Conservation (phyloP, 2,329 filamentous ascomycete species). For the Emericellopsis atlantica region DNA sequence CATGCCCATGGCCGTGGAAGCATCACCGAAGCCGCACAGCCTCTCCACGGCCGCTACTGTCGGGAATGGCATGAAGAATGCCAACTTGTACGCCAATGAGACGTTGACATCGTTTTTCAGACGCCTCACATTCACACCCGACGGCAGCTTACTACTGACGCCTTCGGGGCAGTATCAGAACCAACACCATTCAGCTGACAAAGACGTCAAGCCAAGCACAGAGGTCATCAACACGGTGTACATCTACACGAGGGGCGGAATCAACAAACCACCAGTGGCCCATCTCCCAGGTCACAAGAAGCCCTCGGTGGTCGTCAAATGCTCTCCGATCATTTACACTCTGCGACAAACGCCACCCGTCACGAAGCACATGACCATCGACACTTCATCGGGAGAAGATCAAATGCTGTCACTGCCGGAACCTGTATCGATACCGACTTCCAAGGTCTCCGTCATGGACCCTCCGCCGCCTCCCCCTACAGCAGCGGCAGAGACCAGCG, state of each 20-base stretch:
- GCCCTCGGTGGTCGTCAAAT: conserved; percentile 88
- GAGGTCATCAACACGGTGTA: conserved; percentile 96
- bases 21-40: conserved; percentile 67
- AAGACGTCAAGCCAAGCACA: conserved; percentile 61
- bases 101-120: conserved; percentile 96
- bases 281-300: conserved; percentile 97
- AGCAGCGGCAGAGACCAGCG: conserved; percentile 6
- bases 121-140: conserved; percentile 84
- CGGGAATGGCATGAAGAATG: conserved; percentile 61
- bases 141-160: conserved; percentile 86
- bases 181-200: conserved; percentile 45
- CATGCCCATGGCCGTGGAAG: conserved; percentile 63
- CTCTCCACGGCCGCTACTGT: conserved; percentile 35
- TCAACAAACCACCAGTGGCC: conserved; percentile 91
- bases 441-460: conserved; percentile 59
- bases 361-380: conserved; percentile 86
- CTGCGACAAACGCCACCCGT: conserved; percentile 54
- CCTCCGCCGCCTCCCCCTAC: conserved; percentile 54
- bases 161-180: conserved; percentile 93
- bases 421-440: conserved; percentile 53
- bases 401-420: conserved; percentile 76
- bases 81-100: conserved; percentile 90
- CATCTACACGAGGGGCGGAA: conserved; percentile 89
- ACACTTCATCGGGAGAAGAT: conserved; percentile 81
- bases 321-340: conserved; percentile 81